Base-by-base conservation (phyloP, 2,329 filamentous ascomycete species). In the Fusarium sp. region DNA sequence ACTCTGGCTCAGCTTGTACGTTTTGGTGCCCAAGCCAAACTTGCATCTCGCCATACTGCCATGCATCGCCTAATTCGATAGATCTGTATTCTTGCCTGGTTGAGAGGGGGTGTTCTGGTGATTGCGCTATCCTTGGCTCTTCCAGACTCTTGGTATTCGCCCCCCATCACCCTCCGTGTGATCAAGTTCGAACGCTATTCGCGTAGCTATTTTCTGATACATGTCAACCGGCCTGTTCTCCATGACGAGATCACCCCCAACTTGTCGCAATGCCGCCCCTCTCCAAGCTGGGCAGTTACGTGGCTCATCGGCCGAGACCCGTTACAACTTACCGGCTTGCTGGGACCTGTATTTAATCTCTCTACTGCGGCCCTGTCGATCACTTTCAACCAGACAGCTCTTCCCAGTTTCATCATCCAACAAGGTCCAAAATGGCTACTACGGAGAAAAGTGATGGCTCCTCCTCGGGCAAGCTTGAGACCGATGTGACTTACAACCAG, bases 301-400 rank as follows among this genome's bases (percentile, higher is more conserved):
- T 36, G 46, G 41, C 41, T 62, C 47, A 23, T 62, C 48, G 36
- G 51, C 59, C 28, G 62, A 53, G 16, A 62, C 54, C n/a, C 34
- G 34, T 15, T 43, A 23, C 23, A 23, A 23, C 23, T 23, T 23
- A 53, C 10, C 30, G 12, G 10, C 8, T 15, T 11, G 6, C 23
- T 3, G 18, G 36, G 36, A 53, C 27, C 36, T n/a, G 36, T 53
- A 53, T 53, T 53, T 53, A 53, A 53, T 18, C 36, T 41, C 50
- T 30, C 18, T 13, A 13, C 37, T n/a, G 39, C 41, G 16, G 54
- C 39, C 51, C 46, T 18, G 53, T 27, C n/a, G 46, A 48, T n/a
- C 34, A 52, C 7, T 52, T 27, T 10, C 28, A 31, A n/a, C 13
- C 10, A 51, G 30, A 4, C 15, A 31, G 37, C 9, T 37, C 15